Percentiles rank a stretch among this genome's conserved stretches.
Evolutionary conservation across 495 filamentous ascomycete species (phyloP).

Genomic region (Aspergillus avenaceus): DNA sequence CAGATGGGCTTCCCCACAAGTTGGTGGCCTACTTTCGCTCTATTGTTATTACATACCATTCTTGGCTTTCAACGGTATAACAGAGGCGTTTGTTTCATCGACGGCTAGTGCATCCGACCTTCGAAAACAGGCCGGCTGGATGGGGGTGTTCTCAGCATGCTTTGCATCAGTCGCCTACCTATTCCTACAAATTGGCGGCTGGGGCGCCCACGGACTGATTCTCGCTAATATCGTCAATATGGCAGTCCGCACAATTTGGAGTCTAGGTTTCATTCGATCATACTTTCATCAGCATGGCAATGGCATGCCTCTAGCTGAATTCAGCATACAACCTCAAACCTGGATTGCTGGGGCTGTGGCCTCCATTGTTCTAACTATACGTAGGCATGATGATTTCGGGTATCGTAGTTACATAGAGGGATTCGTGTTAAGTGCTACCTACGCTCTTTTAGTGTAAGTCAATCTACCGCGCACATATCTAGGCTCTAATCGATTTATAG

Average conservation of each 20-base stretch:
- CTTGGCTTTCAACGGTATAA: slow-evolving; percentile 84
- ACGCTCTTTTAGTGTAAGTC: slow-evolving; percentile 59
- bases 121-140: slow-evolving; percentile 71
- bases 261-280: slow-evolving; percentile 58
- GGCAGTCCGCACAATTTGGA: slow-evolving; percentile 77
- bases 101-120: slow-evolving; percentile 70
- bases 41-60: slow-evolving; percentile 94
- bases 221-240: slow-evolving; percentile 84
- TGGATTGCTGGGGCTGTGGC: slow-evolving; percentile 31
- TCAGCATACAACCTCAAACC: slow-evolving; percentile 24
- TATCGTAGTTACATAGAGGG: slow-evolving; percentile 47
- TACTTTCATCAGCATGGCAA: slow-evolving; percentile 50
- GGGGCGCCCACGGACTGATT: slow-evolving; percentile 78
- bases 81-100: slow-evolving; percentile 87
- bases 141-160: slow-evolving; percentile 68
- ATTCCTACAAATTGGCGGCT: slow-evolving; percentile 57
- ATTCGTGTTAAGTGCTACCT: slow-evolving; percentile 47
- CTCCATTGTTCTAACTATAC: slow-evolving; percentile 22
- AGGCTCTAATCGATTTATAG: slow-evolving; percentile 32
- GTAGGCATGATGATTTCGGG: slow-evolving; percentile 20
- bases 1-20: slow-evolving; percentile 60
- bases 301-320: slow-evolving; percentile 24
- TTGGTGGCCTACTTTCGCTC: slow-evolving; percentile 64
- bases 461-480: neutral
- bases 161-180: slow-evolving; percentile 70